Conservation (phyloP, 2,329 filamentous ascomycete genomes). For the Claviceps sp. region DNA sequence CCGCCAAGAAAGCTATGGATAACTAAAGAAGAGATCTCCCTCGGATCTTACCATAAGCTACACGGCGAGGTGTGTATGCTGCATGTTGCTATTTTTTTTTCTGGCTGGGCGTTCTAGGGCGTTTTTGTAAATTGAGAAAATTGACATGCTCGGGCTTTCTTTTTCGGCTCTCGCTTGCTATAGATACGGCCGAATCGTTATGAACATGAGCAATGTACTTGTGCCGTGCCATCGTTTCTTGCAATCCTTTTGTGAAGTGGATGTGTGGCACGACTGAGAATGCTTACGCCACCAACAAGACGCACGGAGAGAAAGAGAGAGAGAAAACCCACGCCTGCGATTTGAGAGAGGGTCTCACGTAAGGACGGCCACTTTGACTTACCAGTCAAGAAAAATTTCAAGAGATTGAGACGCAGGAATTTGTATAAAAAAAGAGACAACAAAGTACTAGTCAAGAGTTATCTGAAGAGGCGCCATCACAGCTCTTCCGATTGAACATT, state of each 20-base stretch:
- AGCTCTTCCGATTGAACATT: constrained; percentile 23
- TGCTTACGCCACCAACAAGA: too few species aligned
- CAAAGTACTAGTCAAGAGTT: too few species aligned
- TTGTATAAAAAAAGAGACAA: too few species aligned
- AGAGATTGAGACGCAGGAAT: too few species aligned
- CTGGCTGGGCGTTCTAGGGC: background rate
- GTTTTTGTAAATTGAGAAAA: background rate
- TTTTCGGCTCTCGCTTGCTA: background rate
- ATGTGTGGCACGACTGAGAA: too few species aligned
- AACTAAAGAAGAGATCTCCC: constrained; percentile 7
- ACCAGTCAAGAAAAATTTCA: too few species aligned
- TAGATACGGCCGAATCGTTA: background rate
- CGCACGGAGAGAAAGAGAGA: too few species aligned
- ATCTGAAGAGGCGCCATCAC: constrained; percentile 10
- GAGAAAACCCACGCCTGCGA: too few species aligned
- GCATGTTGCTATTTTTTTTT: background rate
- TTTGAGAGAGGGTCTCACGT: too few species aligned
- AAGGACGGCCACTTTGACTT: too few species aligned
- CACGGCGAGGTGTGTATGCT: background rate
- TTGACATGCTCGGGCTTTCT: background rate
- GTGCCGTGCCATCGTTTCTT: background rate
- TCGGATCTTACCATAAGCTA: background rate
- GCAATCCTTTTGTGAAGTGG: too few species aligned
- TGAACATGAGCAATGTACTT: background rate
- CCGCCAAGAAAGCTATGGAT: constrained; percentile 38